Percentiles rank a stretch among this genome's conserved stretches.
Evolutionary conservation across 164 flowering plant genomes (phyloP).

Genomic region (Platanus orientalis): DNA sequence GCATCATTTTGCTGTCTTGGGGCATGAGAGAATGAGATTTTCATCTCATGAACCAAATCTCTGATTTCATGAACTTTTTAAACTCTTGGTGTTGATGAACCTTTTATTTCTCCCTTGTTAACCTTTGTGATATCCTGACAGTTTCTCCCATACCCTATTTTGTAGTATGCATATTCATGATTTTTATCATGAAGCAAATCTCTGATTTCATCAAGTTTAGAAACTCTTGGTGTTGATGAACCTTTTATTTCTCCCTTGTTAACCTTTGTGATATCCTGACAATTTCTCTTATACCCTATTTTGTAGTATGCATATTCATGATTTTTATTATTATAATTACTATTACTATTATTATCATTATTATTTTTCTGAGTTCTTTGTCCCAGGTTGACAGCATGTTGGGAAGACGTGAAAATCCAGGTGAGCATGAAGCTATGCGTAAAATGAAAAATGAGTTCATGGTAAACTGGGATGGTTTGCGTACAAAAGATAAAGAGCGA

Average conservation of each 20-base stretch:
- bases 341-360: no score
- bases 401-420: conserved; percentile 74
- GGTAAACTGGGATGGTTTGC: conserved; percentile 87
- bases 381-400: conserved; percentile 78
- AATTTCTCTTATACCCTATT: neutral
- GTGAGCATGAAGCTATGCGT: conserved; percentile 87
- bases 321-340: no score
- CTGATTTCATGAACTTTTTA: no score
- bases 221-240: no score
- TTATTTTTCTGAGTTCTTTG: neutral
- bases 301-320: neutral
- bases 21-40: no score
- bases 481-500: conserved; percentile 73
- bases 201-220: no score
- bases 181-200: no score
- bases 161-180: neutral
- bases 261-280: neutral
- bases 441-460: conserved; percentile 85
- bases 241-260: neutral
- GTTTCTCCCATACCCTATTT: neutral
- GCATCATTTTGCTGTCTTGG: no score
- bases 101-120: neutral
- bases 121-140: neutral
- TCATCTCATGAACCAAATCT: no score
- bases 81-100: no score